Percentiles rank a stretch among this genome's conserved stretches.
These are phyloP conservation scores for Vaccinium vitisidaea DNA, from an alignment of 148 eudicot species.

Conservation along the genomic window DNA sequence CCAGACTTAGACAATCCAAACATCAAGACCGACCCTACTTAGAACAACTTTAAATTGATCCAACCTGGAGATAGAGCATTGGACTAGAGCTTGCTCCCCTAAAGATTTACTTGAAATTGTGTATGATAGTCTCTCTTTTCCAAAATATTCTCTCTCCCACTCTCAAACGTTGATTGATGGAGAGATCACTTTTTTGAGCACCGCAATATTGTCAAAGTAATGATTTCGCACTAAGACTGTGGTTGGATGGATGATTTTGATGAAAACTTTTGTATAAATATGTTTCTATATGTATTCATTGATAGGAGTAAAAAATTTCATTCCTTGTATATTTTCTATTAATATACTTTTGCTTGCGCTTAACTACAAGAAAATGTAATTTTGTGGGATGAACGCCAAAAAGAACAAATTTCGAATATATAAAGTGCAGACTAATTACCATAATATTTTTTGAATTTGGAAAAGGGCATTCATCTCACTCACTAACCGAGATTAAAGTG, in stretches of 20 bases:
- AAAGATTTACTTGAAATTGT: neutral
- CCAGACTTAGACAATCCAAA: too few species aligned
- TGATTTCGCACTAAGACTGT: neutral
- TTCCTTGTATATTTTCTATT: neutral
- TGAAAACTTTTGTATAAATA: neutral
- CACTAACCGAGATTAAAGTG: constrained; percentile 2
- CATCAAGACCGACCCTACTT: too few species aligned
- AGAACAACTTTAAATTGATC: neutral
- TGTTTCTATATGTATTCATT: neutral
- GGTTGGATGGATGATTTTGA: neutral
- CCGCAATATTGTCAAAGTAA: neutral
- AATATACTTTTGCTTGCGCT: neutral
- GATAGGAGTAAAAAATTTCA: neutral
- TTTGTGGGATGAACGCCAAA: neutral
- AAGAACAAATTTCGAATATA: neutral
- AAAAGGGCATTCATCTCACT: constrained; percentile 12
- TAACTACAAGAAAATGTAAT: neutral
- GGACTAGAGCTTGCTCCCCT: neutral
- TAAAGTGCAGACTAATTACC: neutral
- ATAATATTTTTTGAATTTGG: neutral
- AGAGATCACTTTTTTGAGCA: neutral
- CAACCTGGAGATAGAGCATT: neutral
- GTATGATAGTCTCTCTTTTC: constrained; percentile 2
- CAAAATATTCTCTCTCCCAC: neutral
- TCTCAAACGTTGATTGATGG: neutral